Base-by-base conservation (phyloP, 1,284 basidiomycete species). In the Trametes pubescens region DNA sequence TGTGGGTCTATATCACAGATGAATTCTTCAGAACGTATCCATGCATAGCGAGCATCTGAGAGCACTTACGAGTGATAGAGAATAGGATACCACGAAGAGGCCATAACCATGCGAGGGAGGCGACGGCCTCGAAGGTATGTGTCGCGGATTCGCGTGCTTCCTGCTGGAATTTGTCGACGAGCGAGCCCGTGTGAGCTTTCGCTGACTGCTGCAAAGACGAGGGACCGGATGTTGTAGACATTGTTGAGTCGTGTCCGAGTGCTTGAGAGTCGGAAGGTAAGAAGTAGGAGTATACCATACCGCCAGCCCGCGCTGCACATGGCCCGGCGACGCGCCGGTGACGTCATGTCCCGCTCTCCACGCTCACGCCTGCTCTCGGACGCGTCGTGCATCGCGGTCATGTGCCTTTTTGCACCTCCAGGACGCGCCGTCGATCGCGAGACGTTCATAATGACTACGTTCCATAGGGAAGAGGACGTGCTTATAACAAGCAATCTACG, bases 21-120 rank as follows among this genome's bases (percentile, higher is more conserved):
- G 44, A 29, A 29, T 22, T 32, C 4, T 5, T 57, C 29, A 58
- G 37, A 2, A 24, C 24, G 29, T 38, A 11, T 2, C 3, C n/a
- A 8, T 16, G 37, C 11, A 24, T 13, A 34, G 37, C 10, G 24
- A 11, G 10, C 14, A 10, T 16, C 18, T 40, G 13, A 22, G 40
- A 6, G 2, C 2, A 69, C 75, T 21, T 65, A 76, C 75, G 71
- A 3, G 65, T 59, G 11, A 73, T 37, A 0, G 73, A 65, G 69
- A 68, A 77, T 26, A 72, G 11, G 6, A 77, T 38, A 0, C 75
- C 75, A 21, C 72, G 70, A 18, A 77, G 22, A 1, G 75, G 75
- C 75, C 75, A 77, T 29, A 76, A 65, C 75, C 75, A 77, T 13
- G 74, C 69, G 9, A 77, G 59, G 16, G 75, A 75, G n/a, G 63